Base-by-base conservation (phyloP, 148 eudicot genomes). In the Euryodendron excelsum region DNA sequence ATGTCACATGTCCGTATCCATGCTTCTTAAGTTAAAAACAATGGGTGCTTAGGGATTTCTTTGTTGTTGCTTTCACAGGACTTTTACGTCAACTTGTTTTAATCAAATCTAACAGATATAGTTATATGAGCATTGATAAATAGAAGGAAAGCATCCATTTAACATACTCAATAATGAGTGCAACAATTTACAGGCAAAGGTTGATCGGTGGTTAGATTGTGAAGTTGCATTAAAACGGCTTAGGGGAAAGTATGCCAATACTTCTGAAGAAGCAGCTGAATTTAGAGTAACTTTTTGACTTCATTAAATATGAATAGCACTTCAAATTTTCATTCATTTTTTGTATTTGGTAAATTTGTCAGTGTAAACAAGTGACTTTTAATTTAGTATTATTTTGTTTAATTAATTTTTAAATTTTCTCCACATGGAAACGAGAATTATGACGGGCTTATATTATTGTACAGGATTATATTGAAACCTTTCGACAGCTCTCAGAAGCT, bases 391-490 rank as follows among this genome's bases (percentile, higher is more conserved):
- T 50, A 28, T 23, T 21, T 27, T 59, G 1, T 21, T 62, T 8
- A 14, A n/a, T n/a, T n/a, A n/a, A n/a, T n/a, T n/a, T n/a, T n/a
- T n/a, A n/a, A n/a, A n/a, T 12, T 20, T 74, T 41, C 0, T 20
- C 37, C 5, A 5, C 34, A 28, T 4, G 60, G 21, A 25, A 18
- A 30, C 3, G 12, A 28, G 44, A 30, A 23, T 60, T 47, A 3
- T 31, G 21, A 41, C 45, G 4, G 3, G 14, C 75, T 63, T 56
- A 30, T 62, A 55, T 37, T 56, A 5, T 71, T 60, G 66, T 79
- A 37, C 85, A 91, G 94, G 91, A 89, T 13, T 89, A 91, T 73
- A 89, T 84, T 34, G 87, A 89, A 76, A 85, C 76, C 25, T 84
- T 85, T 68, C 80, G 80, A 71, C 69, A 72, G 55, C 48, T 83